Evolutionary conservation across 1,139 yeast genomes (phyloP), one percentile per base, ranked within the genome.

Genomic region (Protomyces arabidopsidicola): DNA sequence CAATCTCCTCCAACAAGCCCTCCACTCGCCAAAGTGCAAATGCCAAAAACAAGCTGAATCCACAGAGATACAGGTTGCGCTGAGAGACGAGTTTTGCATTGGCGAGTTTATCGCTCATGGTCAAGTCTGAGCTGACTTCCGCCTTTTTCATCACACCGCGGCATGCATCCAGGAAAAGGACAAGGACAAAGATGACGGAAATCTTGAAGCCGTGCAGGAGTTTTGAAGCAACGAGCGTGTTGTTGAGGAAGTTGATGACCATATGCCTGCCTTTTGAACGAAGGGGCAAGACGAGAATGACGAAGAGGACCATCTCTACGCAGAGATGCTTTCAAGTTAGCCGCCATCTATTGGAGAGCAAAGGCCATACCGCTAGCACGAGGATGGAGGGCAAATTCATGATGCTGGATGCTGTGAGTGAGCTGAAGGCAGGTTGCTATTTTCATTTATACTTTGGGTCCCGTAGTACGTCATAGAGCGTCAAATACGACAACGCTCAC

Each of bases 141-240:
- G 53, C 56, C 27, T 58, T 58, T 20, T 58, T 55, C 36, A 51
- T 18, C n/a, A 58, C 56, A n/a, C 52, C 42, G 35, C 62, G 55
- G 34, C 42, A 45, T 14, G 56, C 62, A 42, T 58, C 62, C 45
- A 54, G 55, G 14, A 58, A 58, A n/a, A 58, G 36, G 6, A 58
- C 62, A 9, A 34, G 18, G 18, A 58, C 62, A 16, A 58, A 58
- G n/a, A 58, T 52, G 35, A 58, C 51, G 22, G 62, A 51, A 31
- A 58, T 58, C 20, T 58, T 58, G 56, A 58, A 58, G 20, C 62
- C 62, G 34, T 58, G 62, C 20, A 58, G 48, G 12, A 58, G 16
- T 34, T 58, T 51, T n/a, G 51, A 50, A 6, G 62, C 62, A n/a
- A 58, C 53, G n/a, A 39, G 52, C n/a, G 62, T 51, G n/a, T 51